Evolutionary conservation across 2,329 filamentous ascomycete genomes (phyloP).

Genomic region (Bimuria novae-zelandiae): DNA sequence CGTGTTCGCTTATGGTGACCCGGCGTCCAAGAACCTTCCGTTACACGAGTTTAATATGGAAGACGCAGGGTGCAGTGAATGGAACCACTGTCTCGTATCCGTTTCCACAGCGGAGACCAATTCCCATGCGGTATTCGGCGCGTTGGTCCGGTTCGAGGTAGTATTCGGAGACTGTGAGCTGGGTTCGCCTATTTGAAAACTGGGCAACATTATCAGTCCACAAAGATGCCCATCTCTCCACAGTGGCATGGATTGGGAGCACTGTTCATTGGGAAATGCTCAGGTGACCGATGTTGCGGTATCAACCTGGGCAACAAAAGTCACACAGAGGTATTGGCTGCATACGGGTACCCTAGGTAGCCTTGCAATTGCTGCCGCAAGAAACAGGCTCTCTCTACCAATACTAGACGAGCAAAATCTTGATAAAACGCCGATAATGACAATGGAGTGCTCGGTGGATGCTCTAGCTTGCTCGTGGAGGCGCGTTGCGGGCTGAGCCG

Average conservation of each 20-base stretch:
- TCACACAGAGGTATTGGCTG: no score
- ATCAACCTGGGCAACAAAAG: no score
- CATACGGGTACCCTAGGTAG: no score
- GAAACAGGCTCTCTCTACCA: no score
- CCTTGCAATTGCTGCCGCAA: no score
- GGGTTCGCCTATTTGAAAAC: background rate
- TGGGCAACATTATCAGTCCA: no score
- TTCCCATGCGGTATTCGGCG: background rate
- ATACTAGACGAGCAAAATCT: no score
- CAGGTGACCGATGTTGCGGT: no score
- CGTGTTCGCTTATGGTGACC: constrained; percentile 2
- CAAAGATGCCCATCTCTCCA: no score
- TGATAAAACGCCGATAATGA: background rate
- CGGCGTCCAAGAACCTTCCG: background rate
- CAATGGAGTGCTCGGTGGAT: background rate
- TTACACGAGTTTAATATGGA: background rate
- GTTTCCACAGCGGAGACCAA: background rate
- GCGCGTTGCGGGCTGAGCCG: background rate
- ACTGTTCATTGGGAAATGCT: no score
- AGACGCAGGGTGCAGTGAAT: background rate
- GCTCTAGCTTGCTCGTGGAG: background rate
- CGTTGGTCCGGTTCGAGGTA: background rate
- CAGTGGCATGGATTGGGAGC: no score
- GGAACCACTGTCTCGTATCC: background rate
- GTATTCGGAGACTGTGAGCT: background rate